A percentile compares a stretch with the other conserved stretches of the same genome.
Evolutionary conservation across 768 basidiomycete genomes (phyloP).

Genomic region (Neoboletus magnificus): DNA sequence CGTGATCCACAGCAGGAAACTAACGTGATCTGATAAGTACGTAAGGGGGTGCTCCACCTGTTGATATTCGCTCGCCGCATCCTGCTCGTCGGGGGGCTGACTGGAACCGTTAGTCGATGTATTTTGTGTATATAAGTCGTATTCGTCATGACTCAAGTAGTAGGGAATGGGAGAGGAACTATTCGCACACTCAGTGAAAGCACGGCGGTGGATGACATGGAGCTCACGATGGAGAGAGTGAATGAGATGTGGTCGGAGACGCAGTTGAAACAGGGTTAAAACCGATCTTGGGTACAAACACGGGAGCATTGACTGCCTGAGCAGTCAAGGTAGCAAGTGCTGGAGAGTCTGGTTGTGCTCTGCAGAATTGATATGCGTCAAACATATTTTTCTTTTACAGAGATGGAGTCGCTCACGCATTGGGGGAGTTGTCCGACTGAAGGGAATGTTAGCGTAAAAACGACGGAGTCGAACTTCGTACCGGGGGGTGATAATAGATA

Average conservation of each 20-base stretch:
- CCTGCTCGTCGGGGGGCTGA: constrained; percentile 16
- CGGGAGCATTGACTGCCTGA: constrained; percentile 77
- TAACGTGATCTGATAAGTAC: constrained; percentile 22
- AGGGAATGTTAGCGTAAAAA: constrained; percentile 13
- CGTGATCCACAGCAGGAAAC: constrained; percentile 4
- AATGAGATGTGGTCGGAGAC: constrained; percentile 22
- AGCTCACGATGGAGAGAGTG: constrained; percentile 31
- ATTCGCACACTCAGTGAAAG: constrained; percentile 8
- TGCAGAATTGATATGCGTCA: constrained; percentile 17
- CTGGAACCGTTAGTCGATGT: constrained; percentile 2
- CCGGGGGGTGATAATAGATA: constrained; percentile 76
- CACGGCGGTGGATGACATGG: not conserved
- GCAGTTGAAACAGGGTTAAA: constrained; percentile 39
- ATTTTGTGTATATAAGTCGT: constrained; percentile 31
- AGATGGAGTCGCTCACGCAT: constrained; percentile 24
- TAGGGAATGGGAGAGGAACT: constrained; percentile 31
- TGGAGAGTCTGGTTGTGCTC: constrained; percentile 46
- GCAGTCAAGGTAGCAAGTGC: constrained; percentile 44
- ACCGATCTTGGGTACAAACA: constrained; percentile 71
- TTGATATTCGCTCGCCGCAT: constrained; percentile 20
- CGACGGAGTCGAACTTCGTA: constrained; percentile 26
- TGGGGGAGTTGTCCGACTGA: constrained; percentile 20
- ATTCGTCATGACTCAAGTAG: constrained; percentile 36
- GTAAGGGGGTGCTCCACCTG: constrained; percentile 16
- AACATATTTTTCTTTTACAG: not conserved